Conservation (phyloP, 257 asterid genomes). For the Solanum piurae region DNA sequence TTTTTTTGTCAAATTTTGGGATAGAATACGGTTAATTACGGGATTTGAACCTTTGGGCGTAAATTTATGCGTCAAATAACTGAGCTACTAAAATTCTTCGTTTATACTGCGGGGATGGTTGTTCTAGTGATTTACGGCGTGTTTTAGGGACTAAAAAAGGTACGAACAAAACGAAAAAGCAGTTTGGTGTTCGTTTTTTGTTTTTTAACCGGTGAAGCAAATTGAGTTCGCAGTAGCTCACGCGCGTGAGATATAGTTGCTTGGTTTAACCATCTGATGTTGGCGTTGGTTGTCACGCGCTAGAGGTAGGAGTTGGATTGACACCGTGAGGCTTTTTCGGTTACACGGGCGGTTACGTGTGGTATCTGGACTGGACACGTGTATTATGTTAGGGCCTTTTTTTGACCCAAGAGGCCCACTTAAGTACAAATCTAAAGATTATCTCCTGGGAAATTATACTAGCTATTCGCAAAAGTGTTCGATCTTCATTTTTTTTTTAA, state of each 20-base stretch:
- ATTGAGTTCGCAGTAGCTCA: not conserved
- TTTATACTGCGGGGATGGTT: not conserved
- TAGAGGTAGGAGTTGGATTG: not conserved
- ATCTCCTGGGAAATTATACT: not conserved
- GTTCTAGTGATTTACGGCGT: not conserved
- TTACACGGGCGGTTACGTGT: conserved; percentile 13
- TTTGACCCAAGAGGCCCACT: conserved; percentile 17
- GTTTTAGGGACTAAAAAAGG: not conserved
- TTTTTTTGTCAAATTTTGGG: not conserved
- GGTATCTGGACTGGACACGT: conserved; percentile 34
- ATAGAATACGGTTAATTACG: not conserved
- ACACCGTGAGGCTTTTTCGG: conserved; percentile 8
- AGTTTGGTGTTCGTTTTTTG: conserved; percentile 29
- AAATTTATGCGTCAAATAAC: no score
- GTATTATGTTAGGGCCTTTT: not conserved
- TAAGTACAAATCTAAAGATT: not conserved
- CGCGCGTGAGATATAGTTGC: not conserved
- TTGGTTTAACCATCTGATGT: not conserved
- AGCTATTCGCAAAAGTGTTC: not conserved
- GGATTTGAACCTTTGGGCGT: not conserved
- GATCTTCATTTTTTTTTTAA: not conserved
- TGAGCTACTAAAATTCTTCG: not conserved
- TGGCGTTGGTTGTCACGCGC: not conserved
- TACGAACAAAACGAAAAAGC: conserved; percentile 20
- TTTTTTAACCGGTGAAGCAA: conserved; percentile 3